Evolutionary conservation across 768 basidiomycete genomes (phyloP), one percentile per base, ranked within the genome.

Genomic region (Favolaschia claudopus): DNA sequence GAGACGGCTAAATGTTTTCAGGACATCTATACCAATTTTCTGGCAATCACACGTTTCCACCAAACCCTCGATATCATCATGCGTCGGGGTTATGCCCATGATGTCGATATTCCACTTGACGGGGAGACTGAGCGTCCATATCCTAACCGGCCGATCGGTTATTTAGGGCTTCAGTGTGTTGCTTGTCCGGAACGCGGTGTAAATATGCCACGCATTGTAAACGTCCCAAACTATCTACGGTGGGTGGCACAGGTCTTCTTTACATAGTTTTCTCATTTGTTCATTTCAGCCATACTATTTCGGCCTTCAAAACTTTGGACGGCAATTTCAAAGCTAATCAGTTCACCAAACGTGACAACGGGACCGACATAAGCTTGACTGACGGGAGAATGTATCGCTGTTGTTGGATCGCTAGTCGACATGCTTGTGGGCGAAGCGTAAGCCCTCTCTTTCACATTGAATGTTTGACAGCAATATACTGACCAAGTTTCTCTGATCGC

Each of bases 291-390:
- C 59, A 55, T 40, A 14, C 37, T 1, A 31, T 49, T 3, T 40
- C 40, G 15, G 36, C 29, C 5, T 13, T 36, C 19, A 12, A 28
- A 13, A 60, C 46, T 9, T 15, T 55, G 0, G 58, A 60, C 36
- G 52, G 58, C 6, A 59, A 59, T 24, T 59, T 38, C 50, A 59
- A 59, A 27, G 28, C 28, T 7, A 59, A 59, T 32, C 10, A 38
- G 7, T 47, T 46, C 49, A 52, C 24, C 50, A 59, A 59, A 52
- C 58, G 50, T n/a, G 58, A 59, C 29, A 29, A 59, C n/a, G 58
- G 58, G 15, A 52, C 15, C 34, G 49, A 59, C 15, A 28, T 13
- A 29, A 27, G 40, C 20, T 44, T 59, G 1, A 59, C 58, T 9
- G 58, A 59, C 36, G 58, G 58, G 13, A 25, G 20, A n/a, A 59